Conservation (phyloP, 2,329 filamentous ascomycete genomes). For the Neonectria coccinea region DNA sequence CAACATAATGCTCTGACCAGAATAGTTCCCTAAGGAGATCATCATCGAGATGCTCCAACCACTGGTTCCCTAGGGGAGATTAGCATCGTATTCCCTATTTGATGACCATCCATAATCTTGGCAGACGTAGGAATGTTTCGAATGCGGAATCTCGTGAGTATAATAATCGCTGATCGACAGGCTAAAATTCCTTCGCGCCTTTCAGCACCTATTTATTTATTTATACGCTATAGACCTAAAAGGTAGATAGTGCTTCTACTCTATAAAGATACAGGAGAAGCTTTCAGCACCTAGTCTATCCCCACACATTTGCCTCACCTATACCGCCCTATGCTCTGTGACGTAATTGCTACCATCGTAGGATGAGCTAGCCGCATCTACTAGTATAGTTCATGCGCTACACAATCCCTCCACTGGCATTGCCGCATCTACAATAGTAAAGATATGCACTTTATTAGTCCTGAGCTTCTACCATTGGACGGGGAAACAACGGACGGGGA, state of each 20-base stretch:
- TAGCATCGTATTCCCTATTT: not conserved
- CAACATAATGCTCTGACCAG: too few relatives aligned
- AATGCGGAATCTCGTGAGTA: slow-evolving; percentile 1
- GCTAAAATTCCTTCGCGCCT: not conserved
- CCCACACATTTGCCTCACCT: not conserved
- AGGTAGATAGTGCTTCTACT: too few relatives aligned
- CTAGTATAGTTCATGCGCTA: not conserved
- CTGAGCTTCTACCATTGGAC: too few relatives aligned
- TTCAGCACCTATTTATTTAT: not conserved
- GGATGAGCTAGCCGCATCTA: not conserved
- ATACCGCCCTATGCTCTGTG: not conserved
- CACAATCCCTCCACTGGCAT: not conserved
- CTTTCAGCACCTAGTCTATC: not conserved
- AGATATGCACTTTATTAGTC: too few relatives aligned
- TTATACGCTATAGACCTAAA: too few relatives aligned
- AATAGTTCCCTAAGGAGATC: not conserved
- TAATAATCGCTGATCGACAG: not conserved
- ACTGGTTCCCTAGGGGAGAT: not conserved
- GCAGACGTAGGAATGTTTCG: not conserved
- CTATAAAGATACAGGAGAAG: too few relatives aligned
- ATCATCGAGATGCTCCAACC: not conserved
- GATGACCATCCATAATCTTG: not conserved
- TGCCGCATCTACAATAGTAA: not conserved
- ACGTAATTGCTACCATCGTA: not conserved
- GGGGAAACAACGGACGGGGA: too few relatives aligned